phyloP scores from a whole-genome alignment of 805 yeast genomes.

The Saccharomycopsis fodiens region DNA sequence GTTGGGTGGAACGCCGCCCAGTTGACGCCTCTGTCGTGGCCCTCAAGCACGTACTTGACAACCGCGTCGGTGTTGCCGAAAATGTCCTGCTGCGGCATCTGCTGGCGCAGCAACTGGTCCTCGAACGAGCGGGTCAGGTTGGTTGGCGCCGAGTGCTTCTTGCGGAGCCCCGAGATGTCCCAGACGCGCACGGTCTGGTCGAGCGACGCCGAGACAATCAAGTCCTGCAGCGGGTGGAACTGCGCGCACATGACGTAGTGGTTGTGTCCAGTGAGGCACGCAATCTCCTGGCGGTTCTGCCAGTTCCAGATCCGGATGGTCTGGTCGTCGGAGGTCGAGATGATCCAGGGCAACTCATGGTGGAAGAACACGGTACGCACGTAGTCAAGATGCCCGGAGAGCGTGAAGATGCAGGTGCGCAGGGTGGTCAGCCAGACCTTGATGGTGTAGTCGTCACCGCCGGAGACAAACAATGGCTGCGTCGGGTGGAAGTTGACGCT shows the following conservation, averaged over 20 bases:
- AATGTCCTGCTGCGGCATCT: conserved; percentile 74
- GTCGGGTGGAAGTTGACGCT: conserved; percentile 95
- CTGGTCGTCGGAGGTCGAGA: conserved; percentile 95
- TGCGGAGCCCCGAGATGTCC: conserved; percentile 94
- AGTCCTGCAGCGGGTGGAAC: conserved; percentile 92
- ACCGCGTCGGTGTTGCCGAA: conserved; percentile 92
- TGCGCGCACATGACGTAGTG: conserved; percentile 98
- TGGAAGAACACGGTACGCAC: conserved; percentile 93
- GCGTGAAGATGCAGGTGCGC: conserved; percentile 83
- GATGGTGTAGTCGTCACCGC: conserved; percentile 94
- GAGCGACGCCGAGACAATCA: conserved; percentile 89
- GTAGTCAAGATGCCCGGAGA: conserved; percentile 91
- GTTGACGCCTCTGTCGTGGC: conserved; percentile 97
- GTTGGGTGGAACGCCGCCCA: conserved; percentile 99
- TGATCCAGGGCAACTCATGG: conserved; percentile 94
- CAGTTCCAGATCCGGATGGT: conserved; percentile 99
- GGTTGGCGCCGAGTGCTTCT: conserved; percentile 87
- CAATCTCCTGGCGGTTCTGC: conserved; percentile 97
- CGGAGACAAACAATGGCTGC: conserved; percentile 93
- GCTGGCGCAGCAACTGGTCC: conserved; percentile 38
- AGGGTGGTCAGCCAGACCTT: conserved; percentile 95
- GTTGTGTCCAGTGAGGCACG: conserved; percentile 95
- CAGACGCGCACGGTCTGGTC: conserved; percentile 99
- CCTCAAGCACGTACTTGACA: conserved; percentile 92
- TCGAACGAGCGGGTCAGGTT: conserved; percentile 29